These are phyloP conservation scores for Nannochloropsis gaditana DNA, from an alignment of 108 stramenopile species.

Conservation along the genomic window DNA sequence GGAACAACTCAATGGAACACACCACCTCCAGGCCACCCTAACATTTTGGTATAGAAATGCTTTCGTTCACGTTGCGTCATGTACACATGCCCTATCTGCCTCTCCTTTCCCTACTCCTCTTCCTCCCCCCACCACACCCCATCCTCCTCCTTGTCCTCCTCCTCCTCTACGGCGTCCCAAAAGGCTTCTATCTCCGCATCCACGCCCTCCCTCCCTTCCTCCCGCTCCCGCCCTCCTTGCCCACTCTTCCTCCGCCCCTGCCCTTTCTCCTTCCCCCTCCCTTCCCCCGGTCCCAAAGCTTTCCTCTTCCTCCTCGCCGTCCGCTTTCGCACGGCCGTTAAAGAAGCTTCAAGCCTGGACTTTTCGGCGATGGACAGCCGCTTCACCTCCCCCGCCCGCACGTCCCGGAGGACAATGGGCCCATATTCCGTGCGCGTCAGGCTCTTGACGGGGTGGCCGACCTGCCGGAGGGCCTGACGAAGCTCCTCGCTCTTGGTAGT, in stretches of 20 bases:
- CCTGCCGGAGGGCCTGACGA: background rate
- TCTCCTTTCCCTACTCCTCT: background rate
- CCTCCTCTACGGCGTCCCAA: background rate
- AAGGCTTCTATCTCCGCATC: background rate
- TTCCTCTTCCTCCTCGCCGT: background rate
- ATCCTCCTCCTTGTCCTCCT: background rate
- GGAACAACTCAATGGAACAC: no score
- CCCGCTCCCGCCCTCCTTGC: background rate
- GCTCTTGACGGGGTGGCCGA: conserved; percentile 8
- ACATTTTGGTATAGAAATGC: no score
- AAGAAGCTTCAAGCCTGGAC: background rate
- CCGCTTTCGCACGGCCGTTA: background rate
- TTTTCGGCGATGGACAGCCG: background rate
- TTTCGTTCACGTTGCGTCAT: no score
- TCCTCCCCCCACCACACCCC: background rate
- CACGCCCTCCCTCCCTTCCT: background rate
- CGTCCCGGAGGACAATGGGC: conserved; percentile 22
- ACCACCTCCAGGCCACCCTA: no score
- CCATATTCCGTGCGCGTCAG: background rate
- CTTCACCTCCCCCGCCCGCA: conserved; percentile 21
- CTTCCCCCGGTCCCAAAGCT: background rate
- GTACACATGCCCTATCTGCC: background rate
- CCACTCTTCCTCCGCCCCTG: background rate
- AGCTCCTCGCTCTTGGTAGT: background rate
- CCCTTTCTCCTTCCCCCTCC: background rate